Evolutionary conservation across 1,139 yeast species (phyloP).

Genomic region (Geotrichum candidum): DNA sequence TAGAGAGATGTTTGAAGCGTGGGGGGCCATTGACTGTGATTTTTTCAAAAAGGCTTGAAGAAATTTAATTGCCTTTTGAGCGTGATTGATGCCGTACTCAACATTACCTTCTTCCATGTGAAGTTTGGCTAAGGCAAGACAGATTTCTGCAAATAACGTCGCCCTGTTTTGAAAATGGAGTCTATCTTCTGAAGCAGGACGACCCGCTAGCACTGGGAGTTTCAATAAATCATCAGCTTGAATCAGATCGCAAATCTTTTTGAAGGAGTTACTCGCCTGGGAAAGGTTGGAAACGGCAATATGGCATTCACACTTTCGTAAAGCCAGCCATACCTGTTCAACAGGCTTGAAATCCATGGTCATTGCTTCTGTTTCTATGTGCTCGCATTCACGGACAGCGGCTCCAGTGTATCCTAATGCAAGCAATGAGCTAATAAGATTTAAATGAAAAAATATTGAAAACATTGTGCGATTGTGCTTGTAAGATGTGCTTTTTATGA

Average conservation of each 20-base stretch:
- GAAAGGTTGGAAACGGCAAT: slow-evolving; percentile 15
- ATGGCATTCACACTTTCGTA: slow-evolving; percentile 19
- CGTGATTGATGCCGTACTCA: slow-evolving; percentile 21
- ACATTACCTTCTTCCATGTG: slow-evolving; percentile 18
- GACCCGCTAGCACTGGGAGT: slow-evolving; percentile 18
- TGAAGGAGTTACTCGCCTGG: slow-evolving; percentile 14
- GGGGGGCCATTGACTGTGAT: slow-evolving; percentile 9
- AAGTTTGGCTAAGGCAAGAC: slow-evolving; percentile 18
- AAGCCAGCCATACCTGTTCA: slow-evolving; percentile 14
- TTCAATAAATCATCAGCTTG: slow-evolving; percentile 15
- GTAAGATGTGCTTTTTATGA: slow-evolving; percentile 4
- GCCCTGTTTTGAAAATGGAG: slow-evolving; percentile 22
- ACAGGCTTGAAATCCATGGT: slow-evolving; percentile 1
- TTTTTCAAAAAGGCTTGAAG: slow-evolving; percentile 23
- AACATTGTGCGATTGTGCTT: slow-evolving; percentile 10
- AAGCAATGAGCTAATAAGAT: slow-evolving; percentile 16
- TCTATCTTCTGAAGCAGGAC: slow-evolving; percentile 18
- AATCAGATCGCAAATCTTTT: slow-evolving; percentile 16
- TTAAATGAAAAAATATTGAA: slow-evolving; percentile 8
- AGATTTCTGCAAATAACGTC: slow-evolving; percentile 18
- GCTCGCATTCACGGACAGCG: slow-evolving; percentile 18
- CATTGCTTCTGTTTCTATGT: neutral
- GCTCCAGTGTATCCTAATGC: slow-evolving; percentile 22
- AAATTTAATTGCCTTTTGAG: slow-evolving; percentile 21
- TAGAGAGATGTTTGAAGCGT: slow-evolving; percentile 6